Base-by-base conservation (phyloP, 2,329 filamentous ascomycete species). In the Botryotinia globosa region DNA sequence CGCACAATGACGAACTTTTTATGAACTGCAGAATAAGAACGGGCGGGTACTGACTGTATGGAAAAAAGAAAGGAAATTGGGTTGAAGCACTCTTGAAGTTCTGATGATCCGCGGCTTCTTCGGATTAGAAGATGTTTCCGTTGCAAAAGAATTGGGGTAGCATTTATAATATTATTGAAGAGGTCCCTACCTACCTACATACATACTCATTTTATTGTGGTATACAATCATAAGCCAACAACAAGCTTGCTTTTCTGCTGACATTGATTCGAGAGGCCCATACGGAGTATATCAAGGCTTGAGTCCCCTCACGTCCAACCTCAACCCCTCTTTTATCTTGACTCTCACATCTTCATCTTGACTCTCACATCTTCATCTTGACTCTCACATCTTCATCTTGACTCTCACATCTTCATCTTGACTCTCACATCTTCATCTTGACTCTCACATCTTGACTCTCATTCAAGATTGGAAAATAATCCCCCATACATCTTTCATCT, bases 1-100 rank as follows among this genome's bases (percentile, higher is more conserved):
- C 51, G 61, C 61, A 64, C 39, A 64, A 64, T 64, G 61, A 64
- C 61, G 65, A 56, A 42, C 22, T 42, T 68, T 68, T 58, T 56
- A 68, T 68, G 48, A 54, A 39, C 32, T 22, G 39, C 39, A 42
- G 39, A 42, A 42, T n/a, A n/a, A n/a, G n/a, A n/a, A n/a, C n/a
- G n/a, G n/a, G n/a, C 39, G 39, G 39, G 39, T 42, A n/a, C n/a
- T n/a, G n/a, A n/a, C n/a, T n/a, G n/a, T n/a, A 42, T 42, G n/a
- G 51, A 29, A 29, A 29, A 51, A 54, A 29, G 37, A 54, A 29
- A n/a, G 22, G 44, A 54, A 51, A 54, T 48, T 48, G 51, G 14
- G 18, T 29, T 56, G 48, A 12, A 39, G 34, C 39, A 56, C 51
- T 51, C n/a, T n/a, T n/a, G n/a, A n/a, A n/a, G n/a, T n/a, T 6